Evolutionary conservation across 805 yeast species (phyloP).

Genomic region (Myxozyma sirexii): DNA sequence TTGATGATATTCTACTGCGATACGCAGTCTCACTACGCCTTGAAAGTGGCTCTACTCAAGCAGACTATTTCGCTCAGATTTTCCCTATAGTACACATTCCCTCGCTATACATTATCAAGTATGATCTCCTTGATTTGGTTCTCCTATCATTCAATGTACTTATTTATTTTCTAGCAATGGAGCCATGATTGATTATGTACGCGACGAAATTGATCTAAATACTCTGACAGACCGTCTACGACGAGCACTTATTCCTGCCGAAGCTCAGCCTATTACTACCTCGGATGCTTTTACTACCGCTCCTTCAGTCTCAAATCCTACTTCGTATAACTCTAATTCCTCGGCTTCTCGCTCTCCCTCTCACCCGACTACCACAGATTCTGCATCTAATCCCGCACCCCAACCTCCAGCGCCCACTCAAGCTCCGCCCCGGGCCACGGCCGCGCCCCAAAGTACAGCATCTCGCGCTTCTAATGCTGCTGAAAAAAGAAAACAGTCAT

Average conservation of each 20-base stretch:
- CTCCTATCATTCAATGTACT: slow-evolving; percentile 4
- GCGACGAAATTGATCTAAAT: slow-evolving; percentile 21
- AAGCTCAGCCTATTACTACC: neutral
- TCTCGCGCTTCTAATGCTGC: slow-evolving; percentile 1
- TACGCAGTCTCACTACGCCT: slow-evolving; percentile 51
- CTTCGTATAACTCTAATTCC: neutral
- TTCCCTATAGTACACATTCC: slow-evolving; percentile 58
- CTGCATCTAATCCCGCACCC: neutral
- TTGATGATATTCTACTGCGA: slow-evolving; percentile 31
- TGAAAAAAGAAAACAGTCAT: slow-evolving; percentile 2
- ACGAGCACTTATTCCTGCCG: neutral
- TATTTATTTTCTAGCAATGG: slow-evolving; percentile 28
- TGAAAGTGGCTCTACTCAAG: slow-evolving; percentile 49
- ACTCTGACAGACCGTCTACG: slow-evolving; percentile 8
- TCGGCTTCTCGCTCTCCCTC: neutral
- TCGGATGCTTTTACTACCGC: neutral
- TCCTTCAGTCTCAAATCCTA: neutral
- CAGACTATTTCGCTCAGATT: slow-evolving; percentile 54
- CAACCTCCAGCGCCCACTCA: neutral
- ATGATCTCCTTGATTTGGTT: neutral
- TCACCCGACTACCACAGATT: too few species aligned
- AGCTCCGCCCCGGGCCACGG: neutral
- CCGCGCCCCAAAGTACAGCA: neutral
- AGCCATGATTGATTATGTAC: slow-evolving; percentile 21
- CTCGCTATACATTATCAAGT: slow-evolving; percentile 56